These are phyloP conservation scores for Neurospora sp. DNA, from an alignment of 495 filamentous ascomycete species.

Conservation along the genomic window DNA sequence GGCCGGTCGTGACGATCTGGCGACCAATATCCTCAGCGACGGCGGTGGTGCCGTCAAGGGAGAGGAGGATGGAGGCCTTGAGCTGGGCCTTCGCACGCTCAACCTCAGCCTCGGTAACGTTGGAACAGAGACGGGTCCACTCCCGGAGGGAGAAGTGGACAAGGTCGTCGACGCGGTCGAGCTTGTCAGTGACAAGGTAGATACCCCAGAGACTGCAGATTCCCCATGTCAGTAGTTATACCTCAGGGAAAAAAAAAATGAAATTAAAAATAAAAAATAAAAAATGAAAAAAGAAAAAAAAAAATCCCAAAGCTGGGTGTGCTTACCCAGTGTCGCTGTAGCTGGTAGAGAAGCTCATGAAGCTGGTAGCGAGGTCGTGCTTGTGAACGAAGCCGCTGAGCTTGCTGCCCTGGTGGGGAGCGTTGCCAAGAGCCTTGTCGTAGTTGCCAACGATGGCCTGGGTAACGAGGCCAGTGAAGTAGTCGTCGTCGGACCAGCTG, in stretches of 20 bases:
- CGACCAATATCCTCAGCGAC: conserved; percentile 97
- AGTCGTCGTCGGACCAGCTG: conserved; percentile 97
- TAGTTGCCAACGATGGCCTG: conserved; percentile 99
- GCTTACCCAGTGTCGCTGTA: conserved; percentile 97
- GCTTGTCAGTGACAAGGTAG: conserved; percentile 89
- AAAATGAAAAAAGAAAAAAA: background rate
- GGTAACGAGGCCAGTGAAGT: conserved; percentile 94
- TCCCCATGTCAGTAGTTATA: conserved; percentile 6
- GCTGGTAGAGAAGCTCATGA: conserved; percentile 99
- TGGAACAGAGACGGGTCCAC: conserved; percentile 85
- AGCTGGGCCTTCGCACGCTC: conserved; percentile 99
- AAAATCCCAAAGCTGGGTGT: background rate
- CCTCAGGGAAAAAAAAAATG: background rate
- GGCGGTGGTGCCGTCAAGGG: conserved; percentile 92
- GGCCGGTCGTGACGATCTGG: conserved; percentile 94
- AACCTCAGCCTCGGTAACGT: conserved; percentile 79
- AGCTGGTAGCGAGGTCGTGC: conserved; percentile 92
- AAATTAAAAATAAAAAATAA: background rate
- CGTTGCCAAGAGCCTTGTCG: conserved; percentile 97
- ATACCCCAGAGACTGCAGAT: conserved; percentile 87
- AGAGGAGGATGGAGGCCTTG: conserved; percentile 94
- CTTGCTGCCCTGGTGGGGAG: conserved; percentile 93
- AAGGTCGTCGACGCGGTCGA: conserved; percentile 82
- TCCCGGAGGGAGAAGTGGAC: conserved; percentile 97
- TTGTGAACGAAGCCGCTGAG: conserved; percentile 87